A percentile compares a stretch with the other conserved stretches of the same genome.
These are phyloP conservation scores for Lycium ferocissimum DNA, from an alignment of 257 asterid species.

Conservation along the genomic window DNA sequence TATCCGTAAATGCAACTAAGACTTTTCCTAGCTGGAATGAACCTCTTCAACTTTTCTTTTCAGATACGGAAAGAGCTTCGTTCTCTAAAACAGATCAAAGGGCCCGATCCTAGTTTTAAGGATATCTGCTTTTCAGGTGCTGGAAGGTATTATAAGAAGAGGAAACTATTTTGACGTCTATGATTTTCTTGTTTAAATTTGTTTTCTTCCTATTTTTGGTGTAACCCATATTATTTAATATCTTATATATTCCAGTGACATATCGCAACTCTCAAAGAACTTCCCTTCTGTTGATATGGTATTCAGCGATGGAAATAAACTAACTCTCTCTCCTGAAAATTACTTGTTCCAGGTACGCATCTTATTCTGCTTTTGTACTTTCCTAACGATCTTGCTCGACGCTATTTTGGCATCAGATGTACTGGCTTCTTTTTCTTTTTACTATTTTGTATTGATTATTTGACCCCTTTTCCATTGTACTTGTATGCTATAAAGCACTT, in stretches of 20 bases:
- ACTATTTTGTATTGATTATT: constrained; percentile 29
- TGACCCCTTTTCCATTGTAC: constrained; percentile 23
- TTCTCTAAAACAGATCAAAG: constrained; percentile 75
- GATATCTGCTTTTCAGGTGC: constrained; percentile 95
- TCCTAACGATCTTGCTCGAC: neutral
- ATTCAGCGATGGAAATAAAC: constrained; percentile 77
- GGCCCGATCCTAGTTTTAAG: constrained; percentile 85
- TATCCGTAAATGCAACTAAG: neutral
- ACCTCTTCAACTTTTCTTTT: constrained; percentile 18
- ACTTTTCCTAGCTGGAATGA: neutral
- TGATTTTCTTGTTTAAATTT: neutral
- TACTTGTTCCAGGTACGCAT: constrained; percentile 79
- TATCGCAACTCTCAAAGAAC: constrained; percentile 64
- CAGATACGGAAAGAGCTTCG: constrained; percentile 68
- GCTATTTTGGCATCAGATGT: neutral
- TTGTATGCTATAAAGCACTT: constrained; percentile 65
- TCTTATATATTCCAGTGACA: constrained; percentile 60
- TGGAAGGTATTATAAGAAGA: constrained; percentile 63
- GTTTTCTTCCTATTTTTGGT: constrained; percentile 21
- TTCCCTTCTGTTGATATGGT: constrained; percentile 89
- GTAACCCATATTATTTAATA: constrained; percentile 40
- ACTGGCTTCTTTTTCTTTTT: constrained; percentile 6
- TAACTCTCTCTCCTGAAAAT: constrained; percentile 83
- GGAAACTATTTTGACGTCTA: neutral
- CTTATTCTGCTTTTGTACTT: constrained; percentile 32